A percentile compares a stretch with the other conserved stretches of the same genome.
Evolutionary conservation across 2,329 filamentous ascomycete genomes (phyloP).

Genomic region (Claviceps maximensis): DNA sequence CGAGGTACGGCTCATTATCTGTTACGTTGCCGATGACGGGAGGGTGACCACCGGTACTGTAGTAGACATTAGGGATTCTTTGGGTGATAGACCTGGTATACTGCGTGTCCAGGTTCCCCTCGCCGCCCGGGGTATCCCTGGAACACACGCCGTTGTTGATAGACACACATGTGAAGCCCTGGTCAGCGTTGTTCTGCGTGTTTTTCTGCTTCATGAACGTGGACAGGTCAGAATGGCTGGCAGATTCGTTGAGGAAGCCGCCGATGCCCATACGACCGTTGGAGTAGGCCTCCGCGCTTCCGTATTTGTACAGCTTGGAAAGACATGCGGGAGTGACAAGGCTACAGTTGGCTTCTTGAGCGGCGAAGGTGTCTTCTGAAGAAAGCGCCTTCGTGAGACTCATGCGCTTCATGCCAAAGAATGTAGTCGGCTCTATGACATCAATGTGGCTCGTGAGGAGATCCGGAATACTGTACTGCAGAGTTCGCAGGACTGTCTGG

Average conservation of each 20-base stretch:
- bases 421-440: slow-evolving; percentile 6
- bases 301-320: slow-evolving; percentile 3
- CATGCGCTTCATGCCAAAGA: slow-evolving; percentile 2
- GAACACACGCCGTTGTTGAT: slow-evolving; percentile 2
- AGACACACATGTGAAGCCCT: slow-evolving; percentile 4
- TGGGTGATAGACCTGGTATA: slow-evolving; percentile 1
- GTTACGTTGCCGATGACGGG: not conserved
- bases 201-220: not conserved
- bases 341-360: not conserved
- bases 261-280: slow-evolving; percentile 4
- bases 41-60: slow-evolving; percentile 3
- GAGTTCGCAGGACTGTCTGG: slow-evolving; percentile 2
- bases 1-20: slow-evolving; percentile 53
- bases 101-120: slow-evolving; percentile 5
- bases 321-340: not conserved
- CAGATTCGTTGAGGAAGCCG: slow-evolving; percentile 2
- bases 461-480: slow-evolving; percentile 4
- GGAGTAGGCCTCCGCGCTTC: not conserved
- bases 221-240: slow-evolving; percentile 2
- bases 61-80: slow-evolving; percentile 3
- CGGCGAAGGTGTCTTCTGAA: not conserved
- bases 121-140: not conserved
- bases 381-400: not conserved
- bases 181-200: slow-evolving; percentile 3
- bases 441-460: slow-evolving; percentile 5